These are phyloP conservation scores for Lachnellula hyalina DNA, from an alignment of 2,329 filamentous ascomycete genomes.

Conservation along the genomic window DNA sequence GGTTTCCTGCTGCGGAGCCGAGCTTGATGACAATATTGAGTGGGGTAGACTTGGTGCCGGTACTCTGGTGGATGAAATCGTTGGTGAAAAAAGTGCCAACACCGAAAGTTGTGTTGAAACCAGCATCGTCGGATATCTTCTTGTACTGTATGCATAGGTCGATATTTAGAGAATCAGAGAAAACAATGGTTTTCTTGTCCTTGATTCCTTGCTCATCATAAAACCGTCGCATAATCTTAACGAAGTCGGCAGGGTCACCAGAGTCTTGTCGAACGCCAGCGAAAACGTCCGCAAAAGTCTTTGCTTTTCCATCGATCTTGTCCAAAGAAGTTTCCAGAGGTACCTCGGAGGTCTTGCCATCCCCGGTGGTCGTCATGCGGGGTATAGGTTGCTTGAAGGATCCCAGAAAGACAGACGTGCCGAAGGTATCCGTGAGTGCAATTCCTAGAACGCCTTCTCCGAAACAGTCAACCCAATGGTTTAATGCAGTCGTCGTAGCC, in stretches of 20 bases:
- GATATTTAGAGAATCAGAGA: constrained; percentile 91
- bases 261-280: constrained; percentile 67
- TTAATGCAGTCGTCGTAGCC: constrained; percentile 78
- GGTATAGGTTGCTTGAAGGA: constrained; percentile 70
- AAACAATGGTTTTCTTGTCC: constrained; percentile 84
- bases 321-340: constrained; percentile 30
- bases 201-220: constrained; percentile 52
- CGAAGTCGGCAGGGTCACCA: constrained; percentile 61
- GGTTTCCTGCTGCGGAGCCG: constrained; percentile 72
- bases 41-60: constrained; percentile 77
- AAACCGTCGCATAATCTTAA: constrained; percentile 52
- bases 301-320: constrained; percentile 36
- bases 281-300: constrained; percentile 61
- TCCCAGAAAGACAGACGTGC: constrained; percentile 80
- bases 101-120: constrained; percentile 84
- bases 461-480: constrained; percentile 88
- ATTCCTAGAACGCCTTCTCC: constrained; percentile 79
- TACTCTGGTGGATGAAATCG: constrained; percentile 71
- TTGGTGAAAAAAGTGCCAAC: constrained; percentile 96
- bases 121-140: constrained; percentile 68
- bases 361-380: constrained; percentile 30
- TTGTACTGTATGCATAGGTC: constrained; percentile 91
- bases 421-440: constrained; percentile 93
- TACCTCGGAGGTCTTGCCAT: constrained; percentile 32
- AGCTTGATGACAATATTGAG: constrained; percentile 98